phyloP scores from a whole-genome alignment of 768 basidiomycete species.

The Phaeotremella fagi region DNA sequence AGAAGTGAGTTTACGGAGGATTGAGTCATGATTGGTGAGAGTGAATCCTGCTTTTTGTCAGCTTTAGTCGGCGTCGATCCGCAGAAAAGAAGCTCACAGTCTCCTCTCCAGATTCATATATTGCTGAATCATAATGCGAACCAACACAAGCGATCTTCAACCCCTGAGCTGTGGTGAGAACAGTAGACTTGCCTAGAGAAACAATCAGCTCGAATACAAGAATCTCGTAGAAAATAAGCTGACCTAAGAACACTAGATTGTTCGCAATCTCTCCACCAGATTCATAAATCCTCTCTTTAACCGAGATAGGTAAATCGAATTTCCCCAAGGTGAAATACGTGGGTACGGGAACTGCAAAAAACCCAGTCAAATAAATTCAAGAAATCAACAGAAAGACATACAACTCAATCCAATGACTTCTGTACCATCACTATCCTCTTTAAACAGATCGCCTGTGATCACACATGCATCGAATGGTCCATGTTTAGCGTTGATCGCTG shows the following conservation, averaged over 20 bases:
- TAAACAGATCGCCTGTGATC: constrained; percentile 55
- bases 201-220: constrained; percentile 1
- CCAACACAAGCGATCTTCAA: constrained; percentile 78
- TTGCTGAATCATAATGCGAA: constrained; percentile 63
- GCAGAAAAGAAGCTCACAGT: constrained; percentile 32
- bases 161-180: constrained; percentile 71
- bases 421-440: constrained; percentile 61
- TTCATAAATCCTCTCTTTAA: constrained; percentile 69
- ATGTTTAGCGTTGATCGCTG: constrained; percentile 79
- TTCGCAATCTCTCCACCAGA: constrained; percentile 73
- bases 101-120: constrained; percentile 26
- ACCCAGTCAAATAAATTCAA: too few relatives aligned
- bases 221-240: constrained; percentile 41
- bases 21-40: constrained; percentile 22
- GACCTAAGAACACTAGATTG: constrained; percentile 81
- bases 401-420: constrained; percentile 30
- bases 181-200: constrained; percentile 67
- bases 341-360: constrained; percentile 66
- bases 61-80: background rate
- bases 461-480: constrained; percentile 72
- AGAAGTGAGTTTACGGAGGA: constrained; percentile 20
- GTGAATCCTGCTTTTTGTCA: constrained; percentile 16
- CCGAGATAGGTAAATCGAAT: constrained; percentile 63
- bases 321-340: constrained; percentile 92
- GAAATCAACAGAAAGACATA: too few relatives aligned